phyloP scores from a whole-genome alignment of 805 yeast species.

The Tetrapisispora phaffii region DNA sequence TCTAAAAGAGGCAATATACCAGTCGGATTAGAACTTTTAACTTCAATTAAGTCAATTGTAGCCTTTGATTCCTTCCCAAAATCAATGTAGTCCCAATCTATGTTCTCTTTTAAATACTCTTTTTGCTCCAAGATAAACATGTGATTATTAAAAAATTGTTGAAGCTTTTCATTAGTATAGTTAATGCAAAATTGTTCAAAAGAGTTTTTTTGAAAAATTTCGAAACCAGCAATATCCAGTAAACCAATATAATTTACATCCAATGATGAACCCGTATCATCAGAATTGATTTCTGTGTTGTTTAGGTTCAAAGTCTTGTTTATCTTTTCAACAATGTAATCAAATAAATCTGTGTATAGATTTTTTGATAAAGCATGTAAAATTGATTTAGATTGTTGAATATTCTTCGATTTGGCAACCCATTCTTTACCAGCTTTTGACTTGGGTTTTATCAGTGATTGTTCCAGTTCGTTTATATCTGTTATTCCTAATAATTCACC shows the following conservation, averaged over 20 bases:
- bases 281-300: neutral
- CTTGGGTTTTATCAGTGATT: slow-evolving; percentile 61
- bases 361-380: slow-evolving; percentile 84
- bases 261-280: neutral
- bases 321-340: slow-evolving; percentile 62
- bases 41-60: slow-evolving; percentile 85
- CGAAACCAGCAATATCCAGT: slow-evolving; percentile 95
- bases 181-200: slow-evolving; percentile 96
- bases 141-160: slow-evolving; percentile 95
- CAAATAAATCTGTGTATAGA: slow-evolving; percentile 75
- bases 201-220: slow-evolving; percentile 86
- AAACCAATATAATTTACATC: slow-evolving; percentile 69
- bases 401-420: slow-evolving; percentile 68
- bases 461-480: slow-evolving; percentile 40
- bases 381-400: slow-evolving; percentile 69
- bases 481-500: slow-evolving; percentile 57
- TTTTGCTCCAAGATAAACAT: slow-evolving; percentile 96
- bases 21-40: slow-evolving; percentile 41
- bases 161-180: slow-evolving; percentile 93
- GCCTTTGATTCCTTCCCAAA: slow-evolving; percentile 93
- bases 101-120: slow-evolving; percentile 85
- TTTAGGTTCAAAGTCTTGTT: slow-evolving; percentile 49
- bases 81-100: slow-evolving; percentile 93
- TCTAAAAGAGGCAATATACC: slow-evolving; percentile 81
- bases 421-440: slow-evolving; percentile 87